Percentiles rank a stretch among this genome's conserved stretches.
Evolutionary conservation across 1,284 basidiomycete genomes (phyloP).

Genomic region (Fomitopsis palustris): DNA sequence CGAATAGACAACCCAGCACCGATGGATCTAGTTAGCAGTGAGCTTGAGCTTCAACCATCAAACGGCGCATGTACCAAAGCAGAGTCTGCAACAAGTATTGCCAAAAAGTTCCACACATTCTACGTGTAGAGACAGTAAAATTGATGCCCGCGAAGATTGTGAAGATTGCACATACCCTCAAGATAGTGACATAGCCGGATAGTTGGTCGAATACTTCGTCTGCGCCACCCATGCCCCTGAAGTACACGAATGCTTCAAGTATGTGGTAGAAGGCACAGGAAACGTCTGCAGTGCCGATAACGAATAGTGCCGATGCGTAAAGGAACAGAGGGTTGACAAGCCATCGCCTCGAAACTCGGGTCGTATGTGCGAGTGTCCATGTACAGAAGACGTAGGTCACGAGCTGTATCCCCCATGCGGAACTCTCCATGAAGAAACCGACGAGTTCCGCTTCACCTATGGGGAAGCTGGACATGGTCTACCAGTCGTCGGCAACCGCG

Average conservation of each 20-base stretch:
- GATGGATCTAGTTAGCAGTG: conserved; percentile 9
- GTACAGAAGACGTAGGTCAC: neutral
- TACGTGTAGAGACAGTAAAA: neutral
- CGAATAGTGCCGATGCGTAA: neutral
- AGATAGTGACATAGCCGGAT: conserved; percentile 21
- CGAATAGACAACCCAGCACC: conserved; percentile 21
- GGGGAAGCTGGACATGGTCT: neutral
- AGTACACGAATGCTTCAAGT: conserved; percentile 21
- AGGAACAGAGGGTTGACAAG: neutral
- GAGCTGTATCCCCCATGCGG: neutral
- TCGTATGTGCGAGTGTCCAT: neutral
- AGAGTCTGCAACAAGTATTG: neutral
- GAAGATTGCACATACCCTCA: conserved; percentile 1
- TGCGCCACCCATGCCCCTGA: conserved; percentile 17
- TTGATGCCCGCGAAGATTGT: neutral
- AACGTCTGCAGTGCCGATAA: conserved; percentile 18
- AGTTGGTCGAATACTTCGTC: conserved; percentile 16
- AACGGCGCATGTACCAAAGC: neutral
- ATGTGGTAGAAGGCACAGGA: conserved; percentile 18
- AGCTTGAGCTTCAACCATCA: neutral
- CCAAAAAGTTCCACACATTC: neutral
- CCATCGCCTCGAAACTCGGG: neutral
- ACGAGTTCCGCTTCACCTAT: neutral
- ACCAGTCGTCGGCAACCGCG: neutral
- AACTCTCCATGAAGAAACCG: conserved; percentile 1